Evolutionary conservation across 352 stramenopile species (phyloP), one percentile per base, ranked within the genome.

Genomic region (Globisporangium spinosum): DNA sequence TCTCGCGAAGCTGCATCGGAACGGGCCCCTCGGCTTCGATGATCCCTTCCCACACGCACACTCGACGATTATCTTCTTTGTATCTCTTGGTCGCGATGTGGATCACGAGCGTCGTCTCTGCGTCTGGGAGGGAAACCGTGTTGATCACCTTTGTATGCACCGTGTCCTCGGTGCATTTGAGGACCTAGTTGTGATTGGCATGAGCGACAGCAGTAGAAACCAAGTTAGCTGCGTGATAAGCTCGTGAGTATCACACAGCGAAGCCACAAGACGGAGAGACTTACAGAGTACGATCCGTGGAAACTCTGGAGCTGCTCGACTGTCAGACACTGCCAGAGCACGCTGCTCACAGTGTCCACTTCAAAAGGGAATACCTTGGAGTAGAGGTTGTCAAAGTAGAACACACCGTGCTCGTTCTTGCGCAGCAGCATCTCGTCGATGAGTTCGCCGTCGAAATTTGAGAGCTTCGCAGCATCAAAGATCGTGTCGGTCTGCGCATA

Each of bases 361-460:
- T 66, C 69, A 72, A 79, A 77, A 38, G 65, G 72, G 56, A 77
- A 70, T 5, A 77, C 60, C 63, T 81, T 72, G 54, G 65, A 76
- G 67, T 78, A 68, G 17, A 68, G 58, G 53, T 77, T 78, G 58
- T 79, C 70, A 20, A 79, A 61, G 43, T 74, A 74, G 60, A 65
- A 57, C 13, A 74, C 64, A 3, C 69, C 58, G 3, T 57, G 38
- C n/a, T 47, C 43, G 49, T 51, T 35, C 12, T 45, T 27, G 1
- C 29, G 27, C 3, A 55, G 34, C 12, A 51, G 51, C 51, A 55
- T 61, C 49, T 68, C 49, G 35, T 40, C 27, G 10, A 23, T 2
- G 3, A 53, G 29, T 4, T 78, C 69, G 22, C 71, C 71, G 53
- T 76, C 69, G 25, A 78, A 78, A 6, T 43, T 22, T 0, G 62